Percentiles rank a stretch among this genome's conserved stretches.
These are phyloP conservation scores for Magnusiomyces tetraspermus DNA, from an alignment of 1,139 yeast genomes.

Conservation along the genomic window DNA sequence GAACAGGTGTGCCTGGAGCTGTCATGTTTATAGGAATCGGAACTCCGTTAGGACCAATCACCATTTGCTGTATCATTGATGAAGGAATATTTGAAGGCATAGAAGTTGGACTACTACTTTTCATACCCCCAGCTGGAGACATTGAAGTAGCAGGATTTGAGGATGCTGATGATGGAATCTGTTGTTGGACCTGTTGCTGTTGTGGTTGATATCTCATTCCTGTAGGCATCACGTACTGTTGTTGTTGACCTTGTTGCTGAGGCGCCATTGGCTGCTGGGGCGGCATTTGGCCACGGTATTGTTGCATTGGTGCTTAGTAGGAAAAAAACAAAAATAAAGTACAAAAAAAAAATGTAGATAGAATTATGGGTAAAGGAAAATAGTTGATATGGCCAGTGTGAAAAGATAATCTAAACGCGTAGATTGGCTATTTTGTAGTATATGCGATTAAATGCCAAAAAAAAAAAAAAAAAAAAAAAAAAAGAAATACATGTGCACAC, in stretches of 20 bases:
- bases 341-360: background rate
- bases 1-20: background rate
- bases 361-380: too few species aligned
- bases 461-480: background rate
- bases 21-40: background rate
- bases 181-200: background rate
- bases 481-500: background rate
- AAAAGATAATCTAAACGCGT: too few species aligned
- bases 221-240: background rate
- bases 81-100: too few species aligned
- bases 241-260: background rate
- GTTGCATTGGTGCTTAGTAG: background rate
- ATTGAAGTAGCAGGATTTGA: too few species aligned
- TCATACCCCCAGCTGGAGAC: too few species aligned
- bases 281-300: conserved; percentile 6
- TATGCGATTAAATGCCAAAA: background rate
- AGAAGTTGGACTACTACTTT: too few species aligned
- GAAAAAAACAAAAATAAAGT: background rate
- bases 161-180: too few species aligned
- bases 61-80: background rate
- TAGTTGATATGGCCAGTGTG: too few species aligned
- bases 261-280: background rate
- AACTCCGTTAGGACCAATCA: conserved; percentile 3
- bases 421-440: too few species aligned
- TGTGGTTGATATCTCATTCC: background rate